A percentile compares a stretch with the other conserved stretches of the same genome.
Conservation (phyloP, 768 basidiomycete species). For the Mrakia gelida region DNA sequence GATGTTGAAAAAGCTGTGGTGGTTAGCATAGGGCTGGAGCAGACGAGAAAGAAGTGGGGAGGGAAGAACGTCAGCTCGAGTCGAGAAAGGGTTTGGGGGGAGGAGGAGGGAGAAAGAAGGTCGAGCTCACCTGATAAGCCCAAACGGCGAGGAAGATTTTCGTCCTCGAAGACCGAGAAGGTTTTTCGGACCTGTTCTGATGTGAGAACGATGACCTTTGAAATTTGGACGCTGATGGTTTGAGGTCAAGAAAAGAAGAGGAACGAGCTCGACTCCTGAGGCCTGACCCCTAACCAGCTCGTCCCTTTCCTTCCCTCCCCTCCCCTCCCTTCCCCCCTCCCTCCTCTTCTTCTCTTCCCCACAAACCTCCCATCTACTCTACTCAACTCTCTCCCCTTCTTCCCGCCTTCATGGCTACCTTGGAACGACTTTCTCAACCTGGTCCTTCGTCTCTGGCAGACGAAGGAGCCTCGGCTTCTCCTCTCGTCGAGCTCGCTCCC, state of each 20-base stretch:
- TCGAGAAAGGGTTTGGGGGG: too few relatives aligned
- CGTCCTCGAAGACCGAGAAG: too few relatives aligned
- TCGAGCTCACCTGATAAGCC: neutral
- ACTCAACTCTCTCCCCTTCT: neutral
- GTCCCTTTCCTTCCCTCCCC: neutral
- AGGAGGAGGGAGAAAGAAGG: too few relatives aligned
- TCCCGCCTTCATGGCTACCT: conserved; percentile 13
- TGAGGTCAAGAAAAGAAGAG: neutral
- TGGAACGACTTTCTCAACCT: conserved; percentile 8
- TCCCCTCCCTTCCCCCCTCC: too few relatives aligned
- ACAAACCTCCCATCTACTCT: neutral
- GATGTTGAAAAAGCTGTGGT: too few relatives aligned
- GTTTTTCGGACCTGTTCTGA: neutral
- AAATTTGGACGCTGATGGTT: neutral
- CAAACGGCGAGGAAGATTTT: too few relatives aligned
- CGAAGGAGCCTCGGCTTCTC: neutral
- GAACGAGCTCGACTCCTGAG: neutral
- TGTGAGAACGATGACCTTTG: too few relatives aligned
- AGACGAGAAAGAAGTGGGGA: too few relatives aligned
- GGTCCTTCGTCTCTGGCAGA: neutral
- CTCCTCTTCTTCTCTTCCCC: neutral
- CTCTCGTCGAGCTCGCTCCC: neutral
- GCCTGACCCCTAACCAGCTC: neutral
- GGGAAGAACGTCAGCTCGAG: too few relatives aligned
- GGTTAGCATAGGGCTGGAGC: too few relatives aligned